Percentiles rank a stretch among this genome's conserved stretches.
Evolutionary conservation across 768 basidiomycete species (phyloP).

Genomic region (Pleurotus djamor): DNA sequence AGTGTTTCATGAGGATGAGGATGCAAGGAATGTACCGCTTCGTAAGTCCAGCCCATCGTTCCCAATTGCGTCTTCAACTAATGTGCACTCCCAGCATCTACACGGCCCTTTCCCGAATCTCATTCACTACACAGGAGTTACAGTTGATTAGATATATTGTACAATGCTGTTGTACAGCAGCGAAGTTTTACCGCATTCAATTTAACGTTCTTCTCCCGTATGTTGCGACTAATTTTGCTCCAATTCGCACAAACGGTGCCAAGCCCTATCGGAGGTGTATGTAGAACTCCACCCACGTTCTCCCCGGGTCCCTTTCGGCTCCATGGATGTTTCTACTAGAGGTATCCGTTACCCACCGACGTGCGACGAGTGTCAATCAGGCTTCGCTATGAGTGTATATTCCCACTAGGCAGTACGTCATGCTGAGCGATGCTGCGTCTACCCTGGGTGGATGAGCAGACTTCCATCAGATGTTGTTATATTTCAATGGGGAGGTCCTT

Average conservation of each 20-base stretch:
- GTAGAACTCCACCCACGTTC: too few relatives aligned
- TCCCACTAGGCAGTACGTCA: too few relatives aligned
- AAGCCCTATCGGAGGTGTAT: too few relatives aligned
- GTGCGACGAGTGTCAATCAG: too few relatives aligned
- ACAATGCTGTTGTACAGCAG: not conserved
- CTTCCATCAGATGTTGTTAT: not conserved
- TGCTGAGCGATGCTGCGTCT: too few relatives aligned
- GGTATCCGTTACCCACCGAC: too few relatives aligned
- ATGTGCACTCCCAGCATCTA: constrained; percentile 35
- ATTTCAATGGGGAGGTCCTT: not conserved
- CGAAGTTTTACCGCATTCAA: not conserved
- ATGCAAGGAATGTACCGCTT: constrained; percentile 55
- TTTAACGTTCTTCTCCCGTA: too few relatives aligned
- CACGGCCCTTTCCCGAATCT: constrained; percentile 56
- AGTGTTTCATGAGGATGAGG: constrained; percentile 59
- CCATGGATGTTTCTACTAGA: too few relatives aligned
- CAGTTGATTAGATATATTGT: constrained; percentile 12
- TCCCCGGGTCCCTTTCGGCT: too few relatives aligned
- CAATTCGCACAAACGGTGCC: too few relatives aligned
- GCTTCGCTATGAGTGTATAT: too few relatives aligned
- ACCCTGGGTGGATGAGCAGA: not conserved
- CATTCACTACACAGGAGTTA: constrained; percentile 43
- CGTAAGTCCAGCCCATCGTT: constrained; percentile 30
- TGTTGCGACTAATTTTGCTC: too few relatives aligned
- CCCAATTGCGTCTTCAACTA: not conserved